Percentiles rank a stretch among this genome's conserved stretches.
Conservation (phyloP, 805 yeast species). For the Groenewaldozyma tartarivorans region DNA sequence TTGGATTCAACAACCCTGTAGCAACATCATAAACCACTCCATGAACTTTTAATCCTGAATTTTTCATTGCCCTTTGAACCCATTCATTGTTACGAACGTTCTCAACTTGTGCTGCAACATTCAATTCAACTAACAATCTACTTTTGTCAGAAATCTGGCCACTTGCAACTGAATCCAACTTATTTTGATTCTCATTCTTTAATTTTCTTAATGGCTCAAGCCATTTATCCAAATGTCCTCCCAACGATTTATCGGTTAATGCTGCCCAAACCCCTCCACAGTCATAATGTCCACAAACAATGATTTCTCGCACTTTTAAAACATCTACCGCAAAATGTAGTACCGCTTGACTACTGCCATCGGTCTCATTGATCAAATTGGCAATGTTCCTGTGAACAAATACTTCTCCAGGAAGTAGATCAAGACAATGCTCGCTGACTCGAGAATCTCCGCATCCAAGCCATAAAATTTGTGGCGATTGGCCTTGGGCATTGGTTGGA, state of each 20-base stretch:
- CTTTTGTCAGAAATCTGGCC: constrained; percentile 36
- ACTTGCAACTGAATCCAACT: constrained; percentile 41
- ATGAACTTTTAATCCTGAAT: constrained; percentile 62
- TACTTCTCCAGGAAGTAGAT: constrained; percentile 82
- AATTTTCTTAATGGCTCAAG: constrained; percentile 55
- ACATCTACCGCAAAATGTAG: constrained; percentile 83
- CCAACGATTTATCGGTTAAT: constrained; percentile 51
- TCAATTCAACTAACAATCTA: constrained; percentile 56
- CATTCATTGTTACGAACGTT: constrained; percentile 53
- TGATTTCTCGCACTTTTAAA: constrained; percentile 66
- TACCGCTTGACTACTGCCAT: constrained; percentile 65
- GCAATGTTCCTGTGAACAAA: constrained; percentile 87
- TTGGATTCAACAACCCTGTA: constrained; percentile 50
- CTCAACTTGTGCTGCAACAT: constrained; percentile 63
- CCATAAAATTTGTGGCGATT: constrained; percentile 88
- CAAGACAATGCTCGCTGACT: constrained; percentile 68
- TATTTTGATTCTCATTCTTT: constrained; percentile 47
- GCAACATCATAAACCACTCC: constrained; percentile 80
- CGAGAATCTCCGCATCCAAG: constrained; percentile 93
- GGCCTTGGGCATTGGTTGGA: constrained; percentile 66
- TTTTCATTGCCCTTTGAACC: constrained; percentile 54
- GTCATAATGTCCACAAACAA: constrained; percentile 90
- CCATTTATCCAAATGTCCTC: constrained; percentile 67
- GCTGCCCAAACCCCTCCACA: constrained; percentile 92
- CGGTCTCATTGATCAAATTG: constrained; percentile 59